Percentiles rank a stretch among this genome's conserved stretches.
Conservation (phyloP, 2,329 filamentous ascomycete species). For the Stachybotrys chartarum region DNA sequence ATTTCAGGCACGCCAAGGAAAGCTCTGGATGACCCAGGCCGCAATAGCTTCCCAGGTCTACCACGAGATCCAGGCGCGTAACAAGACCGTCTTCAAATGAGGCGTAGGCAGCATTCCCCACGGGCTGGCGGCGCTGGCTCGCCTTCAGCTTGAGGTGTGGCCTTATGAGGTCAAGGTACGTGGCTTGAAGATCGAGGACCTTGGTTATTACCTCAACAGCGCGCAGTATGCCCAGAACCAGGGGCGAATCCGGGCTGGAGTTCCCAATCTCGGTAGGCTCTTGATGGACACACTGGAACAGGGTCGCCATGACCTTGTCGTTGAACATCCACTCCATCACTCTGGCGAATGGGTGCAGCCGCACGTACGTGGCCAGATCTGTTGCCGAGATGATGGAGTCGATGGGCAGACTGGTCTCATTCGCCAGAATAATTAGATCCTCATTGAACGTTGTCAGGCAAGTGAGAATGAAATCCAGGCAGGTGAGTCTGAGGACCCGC, state of each 20-base stretch:
- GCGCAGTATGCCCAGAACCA: constrained; percentile 70
- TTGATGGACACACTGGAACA: constrained; percentile 76
- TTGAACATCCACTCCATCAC: constrained; percentile 99
- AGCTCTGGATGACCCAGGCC: constrained; percentile 76
- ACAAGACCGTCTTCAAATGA: constrained; percentile 90
- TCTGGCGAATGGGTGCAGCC: constrained; percentile 84
- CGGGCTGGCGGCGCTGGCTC: constrained; percentile 49
- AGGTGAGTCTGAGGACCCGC: constrained; percentile 68
- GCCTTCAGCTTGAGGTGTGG: constrained; percentile 66
- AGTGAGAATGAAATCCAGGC: constrained; percentile 73
- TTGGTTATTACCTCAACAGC: constrained; percentile 79
- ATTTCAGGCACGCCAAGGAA: constrained; percentile 69
- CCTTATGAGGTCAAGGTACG: constrained; percentile 82
- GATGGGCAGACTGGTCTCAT: constrained; percentile 66
- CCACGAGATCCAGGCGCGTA: constrained; percentile 69
- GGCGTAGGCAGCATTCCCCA: constrained; percentile 65
- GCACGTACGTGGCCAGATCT: constrained; percentile 72
- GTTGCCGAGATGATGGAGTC: constrained; percentile 69
- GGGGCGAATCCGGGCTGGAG: constrained; percentile 68
- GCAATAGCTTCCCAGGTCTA: constrained; percentile 80
- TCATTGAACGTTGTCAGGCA: constrained; percentile 90
- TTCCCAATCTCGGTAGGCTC: constrained; percentile 65
- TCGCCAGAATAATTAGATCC: constrained; percentile 78
- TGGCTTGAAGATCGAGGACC: constrained; percentile 80
- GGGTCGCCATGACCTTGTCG: constrained; percentile 71